Evolutionary conservation across 768 basidiomycete genomes (phyloP), one percentile per base, ranked within the genome.

Genomic region (Nidularia pulvinata): DNA sequence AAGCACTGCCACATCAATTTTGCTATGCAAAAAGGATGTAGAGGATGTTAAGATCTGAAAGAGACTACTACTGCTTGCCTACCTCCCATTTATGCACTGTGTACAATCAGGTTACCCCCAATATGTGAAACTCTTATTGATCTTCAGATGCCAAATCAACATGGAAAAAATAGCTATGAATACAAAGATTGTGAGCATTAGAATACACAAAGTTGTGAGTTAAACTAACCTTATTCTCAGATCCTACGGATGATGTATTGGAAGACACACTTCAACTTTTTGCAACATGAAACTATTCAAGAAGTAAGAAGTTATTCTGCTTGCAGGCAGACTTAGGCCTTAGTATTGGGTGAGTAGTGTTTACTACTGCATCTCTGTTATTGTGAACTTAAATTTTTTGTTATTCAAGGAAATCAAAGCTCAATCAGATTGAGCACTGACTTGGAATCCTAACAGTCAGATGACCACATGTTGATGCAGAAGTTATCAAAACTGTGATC

Each of bases 111-210:
- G n/a, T n/a, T n/a, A n/a, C n/a, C n/a, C n/a, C 37, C 7, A 39
- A 39, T 7, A 7, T 39, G 37, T 9, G 49, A 54, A 30, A 35
- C 48, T 4, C 47, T 37, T 7, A 22, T 25, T 2, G 4, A 35
- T 6, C 30, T 37, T 37, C 10, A 33, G n/a, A 55, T 55, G 54
- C n/a, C 33, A 36, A 55, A 55, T 45, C 3, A 34, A 9, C 33
- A 2, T 50, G 54, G 54, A 16, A 51, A 33, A 19, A 55, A 55
- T 51, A 49, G 54, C 5, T 48, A 44, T 22, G 49, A 49, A 32
- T 3, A 50, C 45, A 55, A 55, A 33, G 43, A 37, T 4, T 55
- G 54, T 55, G 34, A 9, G 49, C 50, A 3, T n/a, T n/a, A n/a
- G n/a, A n/a, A n/a, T n/a, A n/a, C n/a, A n/a, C n/a, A n/a, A n/a